Conservation (phyloP, 2,329 filamentous ascomycete species). For the Fusarium sacchari region DNA sequence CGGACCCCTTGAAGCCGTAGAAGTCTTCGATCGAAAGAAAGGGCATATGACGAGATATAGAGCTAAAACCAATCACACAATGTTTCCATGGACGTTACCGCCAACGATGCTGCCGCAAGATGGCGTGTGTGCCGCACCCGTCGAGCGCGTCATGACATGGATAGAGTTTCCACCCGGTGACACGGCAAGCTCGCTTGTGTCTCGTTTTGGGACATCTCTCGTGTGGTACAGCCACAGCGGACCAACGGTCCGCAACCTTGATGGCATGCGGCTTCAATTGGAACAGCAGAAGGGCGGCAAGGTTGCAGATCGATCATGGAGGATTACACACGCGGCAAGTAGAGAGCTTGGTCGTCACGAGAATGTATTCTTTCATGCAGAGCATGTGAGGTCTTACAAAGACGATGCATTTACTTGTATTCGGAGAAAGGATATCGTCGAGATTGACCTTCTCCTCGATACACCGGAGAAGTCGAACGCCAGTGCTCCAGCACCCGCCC, state of each 20-base stretch:
- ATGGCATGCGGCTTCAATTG: constrained; percentile 71
- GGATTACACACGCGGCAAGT: constrained; percentile 83
- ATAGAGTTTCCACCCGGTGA: constrained; percentile 69
- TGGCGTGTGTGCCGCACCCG: constrained; percentile 79
- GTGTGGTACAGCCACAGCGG: constrained; percentile 50
- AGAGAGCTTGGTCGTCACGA: constrained; percentile 87
- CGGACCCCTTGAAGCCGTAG: constrained; percentile 51
- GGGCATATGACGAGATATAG: constrained; percentile 52
- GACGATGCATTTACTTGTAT: constrained; percentile 88
- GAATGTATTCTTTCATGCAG: constrained; percentile 80
- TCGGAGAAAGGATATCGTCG: constrained; percentile 76
- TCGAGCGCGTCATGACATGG: constrained; percentile 74
- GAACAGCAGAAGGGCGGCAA: constrained; percentile 66
- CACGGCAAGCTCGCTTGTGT: constrained; percentile 46
- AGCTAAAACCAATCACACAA: constrained; percentile 80
- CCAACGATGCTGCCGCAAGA: constrained; percentile 76
- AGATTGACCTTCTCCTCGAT: constrained; percentile 71
- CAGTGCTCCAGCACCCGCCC: constrained; percentile 32
- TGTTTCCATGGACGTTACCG: constrained; percentile 94
- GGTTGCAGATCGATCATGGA: constrained; percentile 62
- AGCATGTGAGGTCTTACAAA: constrained; percentile 78
- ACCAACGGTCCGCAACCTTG: constrained; percentile 62
- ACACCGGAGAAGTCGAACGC: constrained; percentile 40
- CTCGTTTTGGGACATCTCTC: constrained; percentile 48
- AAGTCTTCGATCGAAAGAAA: constrained; percentile 58